Conservation (phyloP, 129 eudicot species). For the Saussurea involucrata region DNA sequence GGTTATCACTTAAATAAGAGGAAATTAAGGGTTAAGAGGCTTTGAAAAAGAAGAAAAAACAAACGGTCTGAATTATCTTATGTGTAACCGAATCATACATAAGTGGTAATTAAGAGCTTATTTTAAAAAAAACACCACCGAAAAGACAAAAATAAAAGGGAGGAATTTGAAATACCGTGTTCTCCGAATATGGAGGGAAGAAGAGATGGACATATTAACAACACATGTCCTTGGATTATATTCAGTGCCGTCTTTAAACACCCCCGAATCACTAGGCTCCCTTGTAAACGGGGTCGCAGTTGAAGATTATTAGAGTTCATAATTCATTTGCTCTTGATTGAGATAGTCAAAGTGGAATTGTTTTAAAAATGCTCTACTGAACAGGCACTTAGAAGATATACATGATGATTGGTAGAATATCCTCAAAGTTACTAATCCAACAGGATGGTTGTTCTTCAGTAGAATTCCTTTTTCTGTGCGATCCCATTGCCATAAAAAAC, state of each 20-base stretch:
- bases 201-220: background rate
- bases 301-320: background rate
- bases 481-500: constrained; percentile 28
- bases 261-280: background rate
- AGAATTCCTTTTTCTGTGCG: constrained; percentile 10
- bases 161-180: background rate
- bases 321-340: background rate
- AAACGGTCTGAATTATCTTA: too few species aligned
- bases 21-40: too few species aligned
- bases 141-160: background rate
- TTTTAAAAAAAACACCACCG: too few species aligned
- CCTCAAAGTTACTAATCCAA: constrained; percentile 9
- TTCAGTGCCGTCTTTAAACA: background rate
- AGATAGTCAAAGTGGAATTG: background rate
- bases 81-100: too few species aligned
- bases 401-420: constrained; percentile 11
- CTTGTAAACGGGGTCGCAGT: background rate
- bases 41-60: too few species aligned
- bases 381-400: background rate
- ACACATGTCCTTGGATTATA: background rate
- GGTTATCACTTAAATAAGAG: too few species aligned
- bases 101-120: too few species aligned
- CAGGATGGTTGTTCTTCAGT: constrained; percentile 2
- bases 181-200: background rate
- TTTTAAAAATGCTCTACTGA: background rate